These are phyloP conservation scores for Lecanosticta acicola DNA, from an alignment of 2,329 filamentous ascomycete genomes.

Conservation along the genomic window DNA sequence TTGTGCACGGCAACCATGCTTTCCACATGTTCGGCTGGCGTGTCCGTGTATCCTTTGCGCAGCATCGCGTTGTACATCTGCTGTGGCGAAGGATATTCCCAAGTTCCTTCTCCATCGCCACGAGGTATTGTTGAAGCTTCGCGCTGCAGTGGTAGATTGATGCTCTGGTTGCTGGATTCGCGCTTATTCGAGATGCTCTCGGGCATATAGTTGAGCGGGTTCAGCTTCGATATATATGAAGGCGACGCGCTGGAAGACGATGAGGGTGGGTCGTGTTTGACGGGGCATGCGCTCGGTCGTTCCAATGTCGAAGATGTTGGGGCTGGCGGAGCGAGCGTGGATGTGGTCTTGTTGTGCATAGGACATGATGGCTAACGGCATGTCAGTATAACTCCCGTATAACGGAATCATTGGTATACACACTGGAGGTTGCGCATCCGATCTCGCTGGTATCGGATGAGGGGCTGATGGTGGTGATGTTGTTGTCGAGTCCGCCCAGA, in stretches of 20 bases:
- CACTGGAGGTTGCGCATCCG: conserved; percentile 52
- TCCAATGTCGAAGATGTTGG: conserved; percentile 21
- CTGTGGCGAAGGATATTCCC: conserved; percentile 97
- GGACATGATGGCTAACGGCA: conserved; percentile 59
- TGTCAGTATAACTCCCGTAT: neutral
- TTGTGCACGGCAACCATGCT: conserved; percentile 98
- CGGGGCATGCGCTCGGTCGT: conserved; percentile 48
- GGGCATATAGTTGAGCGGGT: conserved; percentile 95
- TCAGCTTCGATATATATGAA: conserved; percentile 60
- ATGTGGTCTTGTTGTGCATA: conserved; percentile 53
- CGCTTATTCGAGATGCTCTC: conserved; percentile 73
- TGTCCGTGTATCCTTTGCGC: conserved; percentile 92
- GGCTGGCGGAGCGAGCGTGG: conserved; percentile 27
- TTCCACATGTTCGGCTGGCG: conserved; percentile 86
- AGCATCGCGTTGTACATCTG: conserved; percentile 99
- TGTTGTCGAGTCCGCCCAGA: conserved; percentile 56
- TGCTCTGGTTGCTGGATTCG: conserved; percentile 61
- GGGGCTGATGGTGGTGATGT: conserved; percentile 37
- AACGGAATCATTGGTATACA: conserved; percentile 27
- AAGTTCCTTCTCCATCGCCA: conserved; percentile 67
- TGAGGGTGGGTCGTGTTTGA: conserved; percentile 37
- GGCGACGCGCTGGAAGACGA: conserved; percentile 22
- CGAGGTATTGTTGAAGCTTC: conserved; percentile 89
- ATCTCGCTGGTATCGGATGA: conserved; percentile 41
- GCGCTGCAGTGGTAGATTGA: conserved; percentile 70